Evolutionary conservation across 352 stramenopile species (phyloP).

Genomic region (Phytopythium kandeliae): DNA sequence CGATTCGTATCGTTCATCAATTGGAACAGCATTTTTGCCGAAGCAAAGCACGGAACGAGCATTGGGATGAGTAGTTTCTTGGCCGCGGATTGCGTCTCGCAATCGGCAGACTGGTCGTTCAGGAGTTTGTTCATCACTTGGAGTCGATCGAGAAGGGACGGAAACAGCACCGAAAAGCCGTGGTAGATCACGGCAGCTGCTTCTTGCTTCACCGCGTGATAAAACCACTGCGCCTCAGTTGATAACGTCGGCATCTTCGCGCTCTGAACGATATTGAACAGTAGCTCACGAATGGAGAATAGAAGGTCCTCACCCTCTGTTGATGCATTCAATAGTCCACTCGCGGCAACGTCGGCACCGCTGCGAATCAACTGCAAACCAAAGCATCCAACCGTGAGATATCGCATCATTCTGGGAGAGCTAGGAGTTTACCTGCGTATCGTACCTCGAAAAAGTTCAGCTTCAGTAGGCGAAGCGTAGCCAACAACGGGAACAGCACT

Average conservation of each 20-base stretch:
- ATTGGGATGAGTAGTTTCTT: conserved; percentile 74
- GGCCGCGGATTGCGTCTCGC: conserved; percentile 21
- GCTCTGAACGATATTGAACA: conserved; percentile 70
- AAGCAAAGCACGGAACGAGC: conserved; percentile 80
- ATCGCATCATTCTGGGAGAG: too few relatives aligned
- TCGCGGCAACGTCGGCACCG: conserved; percentile 48
- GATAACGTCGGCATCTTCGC: conserved; percentile 15
- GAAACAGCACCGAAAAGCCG: conserved; percentile 75
- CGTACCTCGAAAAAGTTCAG: conserved; percentile 87
- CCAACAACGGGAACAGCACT: conserved; percentile 66
- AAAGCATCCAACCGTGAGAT: background rate
- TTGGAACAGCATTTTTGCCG: conserved; percentile 79
- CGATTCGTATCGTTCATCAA: conserved; percentile 51
- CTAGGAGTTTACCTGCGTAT: too few relatives aligned
- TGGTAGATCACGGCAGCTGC: conserved; percentile 71
- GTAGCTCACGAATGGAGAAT: conserved; percentile 45
- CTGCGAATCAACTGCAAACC: conserved; percentile 56
- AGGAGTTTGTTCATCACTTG: conserved; percentile 81
- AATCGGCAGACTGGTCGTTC: conserved; percentile 19
- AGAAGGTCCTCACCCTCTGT: conserved; percentile 40
- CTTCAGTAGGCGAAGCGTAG: conserved; percentile 72
- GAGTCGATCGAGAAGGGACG: conserved; percentile 69
- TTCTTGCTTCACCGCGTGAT: conserved; percentile 77
- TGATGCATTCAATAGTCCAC: conserved; percentile 34
- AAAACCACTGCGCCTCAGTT: conserved; percentile 59